Conservation (phyloP, 768 basidiomycete species). For the Kwoniella sp. region DNA sequence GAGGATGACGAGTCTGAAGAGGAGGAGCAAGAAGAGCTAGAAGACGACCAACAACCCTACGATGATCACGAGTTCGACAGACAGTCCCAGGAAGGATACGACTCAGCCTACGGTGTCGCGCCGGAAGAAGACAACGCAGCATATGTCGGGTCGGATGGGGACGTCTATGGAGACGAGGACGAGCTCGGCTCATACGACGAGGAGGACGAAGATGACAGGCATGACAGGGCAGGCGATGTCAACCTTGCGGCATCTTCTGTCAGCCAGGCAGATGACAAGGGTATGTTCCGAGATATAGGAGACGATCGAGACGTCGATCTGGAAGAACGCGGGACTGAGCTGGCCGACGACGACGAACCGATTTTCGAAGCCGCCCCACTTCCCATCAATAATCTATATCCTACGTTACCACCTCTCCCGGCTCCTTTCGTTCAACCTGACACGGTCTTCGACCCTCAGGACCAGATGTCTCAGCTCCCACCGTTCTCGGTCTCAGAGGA, state of each 20-base stretch:
- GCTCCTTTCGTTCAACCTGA: neutral
- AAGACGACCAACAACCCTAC: slow-evolving; percentile 1
- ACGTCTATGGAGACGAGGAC: slow-evolving; percentile 14
- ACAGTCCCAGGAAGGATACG: slow-evolving; percentile 5
- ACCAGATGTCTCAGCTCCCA: slow-evolving; percentile 1
- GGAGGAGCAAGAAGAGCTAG: slow-evolving; percentile 1
- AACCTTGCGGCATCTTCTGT: too few species aligned
- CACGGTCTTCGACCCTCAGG: neutral
- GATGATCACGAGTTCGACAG: slow-evolving; percentile 6
- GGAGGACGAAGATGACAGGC: slow-evolving; percentile 3
- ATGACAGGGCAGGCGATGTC: slow-evolving; percentile 2
- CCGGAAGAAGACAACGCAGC: slow-evolving; percentile 10
- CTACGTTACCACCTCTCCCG: slow-evolving; percentile 1
- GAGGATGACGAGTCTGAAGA: neutral
- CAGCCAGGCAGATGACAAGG: slow-evolving; percentile 13
- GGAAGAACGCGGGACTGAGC: slow-evolving; percentile 4
- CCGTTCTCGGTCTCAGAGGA: slow-evolving; percentile 12
- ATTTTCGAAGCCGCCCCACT: neutral
- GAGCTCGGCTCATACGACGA: slow-evolving; percentile 7
- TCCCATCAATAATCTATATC: slow-evolving; percentile 6
- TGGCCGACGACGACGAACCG: slow-evolving; percentile 15
- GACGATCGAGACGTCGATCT: slow-evolving; percentile 11
- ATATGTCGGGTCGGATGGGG: slow-evolving; percentile 15
- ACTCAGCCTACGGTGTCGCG: slow-evolving; percentile 9
- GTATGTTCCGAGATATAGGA: slow-evolving; percentile 1